Evolutionary conservation across 1,284 basidiomycete species (phyloP), one percentile per base, ranked within the genome.

Genomic region (Puccinia horiana): DNA sequence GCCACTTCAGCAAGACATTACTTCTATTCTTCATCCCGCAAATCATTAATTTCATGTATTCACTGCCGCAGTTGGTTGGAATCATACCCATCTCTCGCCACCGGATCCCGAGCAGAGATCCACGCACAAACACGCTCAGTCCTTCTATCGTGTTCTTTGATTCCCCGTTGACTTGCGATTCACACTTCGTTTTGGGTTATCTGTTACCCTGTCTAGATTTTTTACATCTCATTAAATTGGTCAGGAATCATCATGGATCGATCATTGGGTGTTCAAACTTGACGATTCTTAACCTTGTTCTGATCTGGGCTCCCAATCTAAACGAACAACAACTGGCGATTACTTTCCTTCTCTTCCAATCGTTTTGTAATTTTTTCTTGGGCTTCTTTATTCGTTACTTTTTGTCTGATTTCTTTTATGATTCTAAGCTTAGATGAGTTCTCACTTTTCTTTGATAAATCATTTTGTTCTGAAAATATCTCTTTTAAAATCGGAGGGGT

Each of bases 21-120:
- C 90, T 98, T 74, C 89, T 99, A 40, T 98, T 99, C 90, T 99
- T 99, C 89, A 89, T 98, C 47, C 97, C 97, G 5, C 97, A 99
- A 86, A 93, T 98, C 83, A 94, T 98, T 91, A 99, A 99, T 87
- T 99, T 99, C 85, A 76, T 98, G 61, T 89, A 98, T 54, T 97
- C 95, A 32, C 94, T 93, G 84, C 97, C 97, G 3, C 97, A 99
- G 86, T 88, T 99, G 1, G 98, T 98, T 86, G 93, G 94, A 0
- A 87, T 99, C 12, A 93, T 99, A 9, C 93, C 93, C 0, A 98
- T 95, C 85, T 97, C 97, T 1, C 89, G 97, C 63, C 97, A 99
- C 88, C 91, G 97, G 42, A 90, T 99, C 20, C 97, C 97, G 76
- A 90, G 91, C 93, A 94, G 86, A 83, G 91, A 96, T 85, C 85